Evolutionary conservation across 2,329 filamentous ascomycete genomes (phyloP), one percentile per base, ranked within the genome.

Genomic region (Fonsecaea pedrosoi): DNA sequence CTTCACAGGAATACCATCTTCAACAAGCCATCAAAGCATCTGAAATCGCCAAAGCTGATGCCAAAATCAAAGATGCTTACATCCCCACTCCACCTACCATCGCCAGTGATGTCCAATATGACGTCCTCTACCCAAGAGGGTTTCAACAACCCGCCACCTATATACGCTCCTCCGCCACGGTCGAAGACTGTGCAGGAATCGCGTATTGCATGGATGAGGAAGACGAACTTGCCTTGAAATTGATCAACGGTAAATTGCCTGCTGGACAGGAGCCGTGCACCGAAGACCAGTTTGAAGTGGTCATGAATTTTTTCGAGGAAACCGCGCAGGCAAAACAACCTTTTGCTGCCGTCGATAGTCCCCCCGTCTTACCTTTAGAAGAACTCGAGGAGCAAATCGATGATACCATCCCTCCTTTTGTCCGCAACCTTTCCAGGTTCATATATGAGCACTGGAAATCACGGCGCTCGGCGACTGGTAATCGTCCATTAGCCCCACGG

Each of bases 121-220:
- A 96, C 79, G 87, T 90, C 75, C 86, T 97, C 74, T 98, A 98
- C 77, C 87, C 90, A 58, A 88, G 87, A 71, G 83, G 84, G 65
- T 97, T 94, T 80, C 86, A 89, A 75, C 90, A 96, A 78, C 93
- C 95, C 60, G 89, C 90, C 69, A 95, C 94, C 69, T 98, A 98
- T 80, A 97, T 99, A 77, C 92, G 94, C 71, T 98, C 96, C 82
- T 98, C 95, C 71, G 94, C 96, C 72, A 99, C 95, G 2, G 94
- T 99, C 69, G 95, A 99, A 81, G 95, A 99, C 80, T 96, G 91
- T 74, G 90, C 92, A 75, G 91, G 92, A 74, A 91, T 90, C 77
- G 87, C 90, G 74, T 99, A 99, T 88, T 93, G 96, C 81, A 94
- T 98, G 91, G 94, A 89, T 34, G 89, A 90, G 71, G 92, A 96